phyloP scores from a whole-genome alignment of 2,329 filamentous ascomycete species.

The Aureobasidium melanogenum region DNA sequence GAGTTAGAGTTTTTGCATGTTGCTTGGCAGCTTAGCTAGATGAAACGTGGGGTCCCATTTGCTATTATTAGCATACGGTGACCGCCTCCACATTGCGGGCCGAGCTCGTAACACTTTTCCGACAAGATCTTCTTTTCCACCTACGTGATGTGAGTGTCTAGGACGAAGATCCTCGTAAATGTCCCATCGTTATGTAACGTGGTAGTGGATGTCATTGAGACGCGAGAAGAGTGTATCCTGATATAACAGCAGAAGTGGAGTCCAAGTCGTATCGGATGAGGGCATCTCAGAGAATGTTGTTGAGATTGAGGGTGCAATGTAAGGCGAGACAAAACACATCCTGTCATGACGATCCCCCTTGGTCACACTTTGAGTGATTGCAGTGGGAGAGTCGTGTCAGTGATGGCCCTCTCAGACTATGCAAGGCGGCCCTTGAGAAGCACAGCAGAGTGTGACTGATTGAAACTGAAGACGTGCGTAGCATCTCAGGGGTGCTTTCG shows the following conservation, averaged over 20 bases:
- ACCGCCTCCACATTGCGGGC: conserved; percentile 2
- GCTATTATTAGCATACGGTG: not conserved
- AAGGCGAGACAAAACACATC: not conserved
- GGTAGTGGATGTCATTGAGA: not conserved
- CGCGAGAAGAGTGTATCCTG: not conserved
- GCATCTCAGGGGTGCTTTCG: not conserved
- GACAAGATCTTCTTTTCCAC: not conserved
- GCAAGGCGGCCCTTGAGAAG: not conserved
- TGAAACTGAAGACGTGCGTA: not conserved
- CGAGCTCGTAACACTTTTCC: not conserved
- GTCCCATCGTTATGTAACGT: not conserved
- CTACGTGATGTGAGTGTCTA: not conserved
- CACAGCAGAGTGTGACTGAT: not conserved
- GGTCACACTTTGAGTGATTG: not conserved
- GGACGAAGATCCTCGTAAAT: not conserved
- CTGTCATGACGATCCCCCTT: not conserved
- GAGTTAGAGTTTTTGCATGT: not conserved
- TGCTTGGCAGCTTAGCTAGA: not conserved
- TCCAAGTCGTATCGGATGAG: not conserved
- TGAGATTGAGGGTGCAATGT: not conserved
- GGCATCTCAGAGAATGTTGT: not conserved
- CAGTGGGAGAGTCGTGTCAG: not conserved
- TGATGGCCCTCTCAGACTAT: not conserved
- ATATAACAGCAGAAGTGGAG: not conserved
- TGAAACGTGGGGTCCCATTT: not conserved